Conservation (phyloP, 108 stramenopile genomes). For the Asterionellopsis glacialis region DNA sequence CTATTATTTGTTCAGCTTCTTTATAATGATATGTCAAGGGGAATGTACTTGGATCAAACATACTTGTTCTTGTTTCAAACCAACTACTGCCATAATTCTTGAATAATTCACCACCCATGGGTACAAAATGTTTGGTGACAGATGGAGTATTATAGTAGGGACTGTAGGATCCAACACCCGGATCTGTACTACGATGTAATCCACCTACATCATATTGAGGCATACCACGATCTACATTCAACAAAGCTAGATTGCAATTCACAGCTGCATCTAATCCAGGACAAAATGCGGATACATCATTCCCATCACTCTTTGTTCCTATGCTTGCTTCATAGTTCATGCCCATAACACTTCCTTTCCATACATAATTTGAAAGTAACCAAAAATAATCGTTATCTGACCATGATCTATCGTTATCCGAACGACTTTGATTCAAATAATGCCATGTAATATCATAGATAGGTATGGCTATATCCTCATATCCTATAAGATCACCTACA, state of each 20-base stretch:
- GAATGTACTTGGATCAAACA: constrained; percentile 14
- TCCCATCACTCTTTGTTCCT: background rate
- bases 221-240: constrained; percentile 22
- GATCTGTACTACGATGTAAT: constrained; percentile 43
- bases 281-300: constrained; percentile 16
- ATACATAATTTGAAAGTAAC: background rate
- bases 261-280: constrained; percentile 44
- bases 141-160: constrained; percentile 27
- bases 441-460: constrained; percentile 30
- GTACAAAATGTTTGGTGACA: constrained; percentile 22
- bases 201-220: background rate
- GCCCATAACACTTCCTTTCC: background rate
- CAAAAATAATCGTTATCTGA: too few relatives aligned
- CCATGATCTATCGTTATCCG: too few relatives aligned
- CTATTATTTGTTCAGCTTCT: constrained; percentile 14
- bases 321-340: background rate
- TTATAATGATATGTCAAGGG: constrained; percentile 22
- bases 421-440: background rate
- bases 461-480: constrained; percentile 26
- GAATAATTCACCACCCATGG: constrained; percentile 66
- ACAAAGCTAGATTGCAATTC: constrained; percentile 29
- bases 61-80: constrained; percentile 33
- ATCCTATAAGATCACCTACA: constrained; percentile 14
- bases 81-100: constrained; percentile 56
- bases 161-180: constrained; percentile 34